These are phyloP conservation scores for Microcyclospora tardicrescens DNA, from an alignment of 2,329 filamentous ascomycete species.

Conservation along the genomic window DNA sequence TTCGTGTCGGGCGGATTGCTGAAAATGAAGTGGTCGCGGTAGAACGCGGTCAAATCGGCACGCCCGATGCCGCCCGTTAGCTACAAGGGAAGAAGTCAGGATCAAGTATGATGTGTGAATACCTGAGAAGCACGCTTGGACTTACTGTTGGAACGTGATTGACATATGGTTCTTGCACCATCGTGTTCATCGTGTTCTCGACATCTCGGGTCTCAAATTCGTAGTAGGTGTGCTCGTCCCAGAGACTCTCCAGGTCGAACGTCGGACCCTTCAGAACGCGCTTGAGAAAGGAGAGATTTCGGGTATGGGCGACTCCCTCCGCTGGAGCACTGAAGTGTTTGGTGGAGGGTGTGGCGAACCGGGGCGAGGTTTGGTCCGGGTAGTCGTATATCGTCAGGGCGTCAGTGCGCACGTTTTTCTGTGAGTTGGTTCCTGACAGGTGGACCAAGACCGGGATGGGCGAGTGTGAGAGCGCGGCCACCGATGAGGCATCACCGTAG, in stretches of 20 bases:
- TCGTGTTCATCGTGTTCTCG: conserved; percentile 17
- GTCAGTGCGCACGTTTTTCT: neutral
- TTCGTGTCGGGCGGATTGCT: conserved; percentile 40
- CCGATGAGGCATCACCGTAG: neutral
- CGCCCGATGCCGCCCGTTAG: conserved; percentile 31
- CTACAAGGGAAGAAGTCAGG: too few species aligned
- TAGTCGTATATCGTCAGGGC: neutral
- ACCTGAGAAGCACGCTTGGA: too few species aligned
- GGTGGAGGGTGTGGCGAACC: conserved; percentile 9
- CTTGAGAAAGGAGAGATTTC: conserved; percentile 53
- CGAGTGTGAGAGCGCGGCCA: too few species aligned
- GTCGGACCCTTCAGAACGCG: conserved; percentile 48
- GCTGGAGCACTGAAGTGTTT: conserved; percentile 39
- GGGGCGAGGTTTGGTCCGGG: neutral
- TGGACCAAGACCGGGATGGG: too few species aligned
- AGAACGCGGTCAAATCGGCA: conserved; percentile 37
- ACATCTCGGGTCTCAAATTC: conserved; percentile 15
- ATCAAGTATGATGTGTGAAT: too few species aligned
- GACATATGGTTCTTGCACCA: conserved; percentile 20
- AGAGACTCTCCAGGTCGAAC: conserved; percentile 30
- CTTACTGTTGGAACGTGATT: conserved; percentile 27
- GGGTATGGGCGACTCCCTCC: conserved; percentile 52
- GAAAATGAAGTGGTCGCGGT: conserved; percentile 43
- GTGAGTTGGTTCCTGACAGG: too few species aligned
- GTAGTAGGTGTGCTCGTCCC: conserved; percentile 21